Evolutionary conservation across 306 rosid genomes (phyloP).

Genomic region (Vachellia collinsii): DNA sequence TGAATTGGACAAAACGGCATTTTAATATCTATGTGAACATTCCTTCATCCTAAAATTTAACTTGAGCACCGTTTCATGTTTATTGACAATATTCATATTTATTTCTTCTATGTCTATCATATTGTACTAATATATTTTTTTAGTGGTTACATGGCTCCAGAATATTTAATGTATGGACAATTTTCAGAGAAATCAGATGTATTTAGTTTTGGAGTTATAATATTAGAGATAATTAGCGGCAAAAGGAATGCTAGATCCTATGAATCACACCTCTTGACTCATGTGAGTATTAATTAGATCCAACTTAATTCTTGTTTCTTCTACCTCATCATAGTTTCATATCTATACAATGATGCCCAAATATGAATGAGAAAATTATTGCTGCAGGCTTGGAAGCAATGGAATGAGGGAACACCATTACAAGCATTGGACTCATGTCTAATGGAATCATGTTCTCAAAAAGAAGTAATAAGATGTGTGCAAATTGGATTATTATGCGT

Average conservation of each 20-base stretch:
- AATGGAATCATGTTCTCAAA: background rate
- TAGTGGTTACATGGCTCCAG: no score
- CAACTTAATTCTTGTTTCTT: no score
- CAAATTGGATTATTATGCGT: conserved; percentile 54
- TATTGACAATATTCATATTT: background rate
- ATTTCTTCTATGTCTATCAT: background rate
- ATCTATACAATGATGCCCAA: background rate
- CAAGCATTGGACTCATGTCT: conserved; percentile 45
- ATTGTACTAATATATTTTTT: background rate
- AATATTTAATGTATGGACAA: no score
- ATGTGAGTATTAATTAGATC: conserved; percentile 34
- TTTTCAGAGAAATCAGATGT: no score
- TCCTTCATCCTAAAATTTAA: no score
- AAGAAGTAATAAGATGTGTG: conserved; percentile 40
- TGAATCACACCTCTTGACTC: conserved; percentile 16
- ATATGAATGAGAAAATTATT: background rate
- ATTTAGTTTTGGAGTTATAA: no score
- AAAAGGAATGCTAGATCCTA: conserved; percentile 24
- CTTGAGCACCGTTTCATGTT: no score
- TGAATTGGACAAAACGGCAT: no score
- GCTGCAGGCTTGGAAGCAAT: conserved; percentile 49
- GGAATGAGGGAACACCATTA: conserved; percentile 40
- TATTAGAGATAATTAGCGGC: conserved; percentile 50
- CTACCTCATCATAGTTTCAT: background rate
- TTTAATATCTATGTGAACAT: no score